phyloP scores from a whole-genome alignment of 148 eudicot species.

The Fagopyrum tataricum region DNA sequence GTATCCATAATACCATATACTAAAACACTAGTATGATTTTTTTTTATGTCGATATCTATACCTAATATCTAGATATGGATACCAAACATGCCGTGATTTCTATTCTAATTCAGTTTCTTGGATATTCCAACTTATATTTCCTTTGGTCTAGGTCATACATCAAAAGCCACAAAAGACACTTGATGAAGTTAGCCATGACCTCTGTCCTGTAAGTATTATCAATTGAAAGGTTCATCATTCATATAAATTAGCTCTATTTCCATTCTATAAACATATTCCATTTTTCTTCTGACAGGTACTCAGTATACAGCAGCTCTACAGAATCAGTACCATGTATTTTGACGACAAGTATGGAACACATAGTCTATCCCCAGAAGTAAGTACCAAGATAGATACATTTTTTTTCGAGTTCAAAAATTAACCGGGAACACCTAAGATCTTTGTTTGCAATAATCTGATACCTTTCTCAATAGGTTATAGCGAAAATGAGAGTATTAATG shows the following conservation, averaged over 20 bases:
- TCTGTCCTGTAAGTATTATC: constrained; percentile 66
- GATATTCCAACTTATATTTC: neutral
- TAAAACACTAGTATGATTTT: no score
- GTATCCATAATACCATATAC: no score
- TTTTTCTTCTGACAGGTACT: constrained; percentile 44
- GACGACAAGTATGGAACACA: constrained; percentile 93
- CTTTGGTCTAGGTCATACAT: constrained; percentile 61
- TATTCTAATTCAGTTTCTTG: neutral
- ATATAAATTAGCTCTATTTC: constrained; percentile 5
- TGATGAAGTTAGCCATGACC: constrained; percentile 89
- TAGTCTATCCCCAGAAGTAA: constrained; percentile 78
- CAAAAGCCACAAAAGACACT: constrained; percentile 83
- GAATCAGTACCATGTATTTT: constrained; percentile 96
- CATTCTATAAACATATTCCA: neutral
- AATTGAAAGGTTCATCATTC: neutral
- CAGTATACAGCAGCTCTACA: constrained; percentile 84
- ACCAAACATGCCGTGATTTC: no score
- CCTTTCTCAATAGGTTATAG: constrained; percentile 48
- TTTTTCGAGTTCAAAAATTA: neutral
- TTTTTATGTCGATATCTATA: no score
- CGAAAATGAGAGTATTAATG: constrained; percentile 75
- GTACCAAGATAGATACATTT: constrained; percentile 17
- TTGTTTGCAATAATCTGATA: neutral
- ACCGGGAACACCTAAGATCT: neutral
- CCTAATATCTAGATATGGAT: no score